Percentiles rank a stretch among this genome's conserved stretches.
Evolutionary conservation across 129 eudicot species (phyloP).

Genomic region (Tagetes patula): DNA sequence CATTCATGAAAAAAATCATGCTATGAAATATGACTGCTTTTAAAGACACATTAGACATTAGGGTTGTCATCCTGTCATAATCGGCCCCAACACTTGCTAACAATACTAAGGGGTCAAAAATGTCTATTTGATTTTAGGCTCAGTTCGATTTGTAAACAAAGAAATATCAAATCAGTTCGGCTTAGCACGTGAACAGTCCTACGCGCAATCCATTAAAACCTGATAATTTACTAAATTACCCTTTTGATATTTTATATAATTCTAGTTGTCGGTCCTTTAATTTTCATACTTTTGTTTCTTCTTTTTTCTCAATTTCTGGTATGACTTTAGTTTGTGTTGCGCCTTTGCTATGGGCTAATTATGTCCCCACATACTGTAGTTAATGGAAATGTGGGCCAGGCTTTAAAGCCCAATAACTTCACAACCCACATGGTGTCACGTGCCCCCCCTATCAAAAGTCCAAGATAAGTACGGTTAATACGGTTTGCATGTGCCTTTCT

Average conservation of each 20-base stretch:
- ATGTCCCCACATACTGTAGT: background rate
- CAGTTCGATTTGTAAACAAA: too few species aligned
- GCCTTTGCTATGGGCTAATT: conserved; percentile 18
- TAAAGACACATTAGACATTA: too few species aligned
- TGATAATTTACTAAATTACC: background rate
- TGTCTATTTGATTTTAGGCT: too few species aligned
- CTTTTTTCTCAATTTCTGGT: background rate
- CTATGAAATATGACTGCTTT: too few species aligned
- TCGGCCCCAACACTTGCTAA: too few species aligned
- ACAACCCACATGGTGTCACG: conserved; percentile 35
- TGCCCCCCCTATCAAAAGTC: conserved; percentile 26
- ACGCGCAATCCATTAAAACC: too few species aligned
- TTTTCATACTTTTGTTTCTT: background rate
- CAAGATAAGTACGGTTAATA: conserved; percentile 33
- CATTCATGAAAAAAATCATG: too few species aligned
- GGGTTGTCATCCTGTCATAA: too few species aligned
- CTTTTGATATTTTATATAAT: background rate
- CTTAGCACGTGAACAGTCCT: too few species aligned
- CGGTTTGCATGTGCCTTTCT: conserved; percentile 29
- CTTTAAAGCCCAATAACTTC: conserved; percentile 22
- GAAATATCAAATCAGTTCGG: too few species aligned
- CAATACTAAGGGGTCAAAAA: too few species aligned
- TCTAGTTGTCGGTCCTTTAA: conserved; percentile 18
- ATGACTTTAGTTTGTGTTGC: conserved; percentile 1
- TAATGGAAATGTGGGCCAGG: conserved; percentile 26